phyloP scores from a whole-genome alignment of 106 monocot genomes.

The Allium sativum region DNA sequence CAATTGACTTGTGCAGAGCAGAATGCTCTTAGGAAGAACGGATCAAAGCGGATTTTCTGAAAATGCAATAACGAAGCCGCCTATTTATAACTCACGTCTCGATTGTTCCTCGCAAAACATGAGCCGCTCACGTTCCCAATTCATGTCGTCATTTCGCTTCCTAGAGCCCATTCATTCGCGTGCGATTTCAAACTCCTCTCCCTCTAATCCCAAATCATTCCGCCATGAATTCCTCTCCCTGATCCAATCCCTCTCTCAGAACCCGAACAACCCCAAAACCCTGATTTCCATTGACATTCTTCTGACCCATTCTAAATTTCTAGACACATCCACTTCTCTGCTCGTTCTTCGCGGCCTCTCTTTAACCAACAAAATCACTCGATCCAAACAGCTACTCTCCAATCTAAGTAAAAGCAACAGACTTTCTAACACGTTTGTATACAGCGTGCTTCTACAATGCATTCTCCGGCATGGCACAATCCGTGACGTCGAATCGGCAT shows the following conservation, averaged over 20 bases:
- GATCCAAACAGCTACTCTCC: conserved; percentile 15
- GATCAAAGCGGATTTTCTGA: too few relatives aligned
- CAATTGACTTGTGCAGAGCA: too few relatives aligned
- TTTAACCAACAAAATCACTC: conserved; percentile 16
- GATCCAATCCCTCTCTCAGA: not conserved
- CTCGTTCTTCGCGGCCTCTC: conserved; percentile 20
- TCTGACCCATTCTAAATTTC: not conserved
- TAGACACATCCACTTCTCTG: conserved; percentile 2
- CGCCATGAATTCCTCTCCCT: not conserved
- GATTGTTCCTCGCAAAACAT: too few relatives aligned
- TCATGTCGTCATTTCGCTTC: not conserved
- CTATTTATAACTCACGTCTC: too few relatives aligned
- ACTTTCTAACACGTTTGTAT: conserved; percentile 19
- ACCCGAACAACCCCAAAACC: conserved; percentile 2
- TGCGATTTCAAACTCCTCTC: not conserved
- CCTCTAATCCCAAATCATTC: not conserved
- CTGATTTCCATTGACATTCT: not conserved
- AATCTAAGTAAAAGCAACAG: not conserved
- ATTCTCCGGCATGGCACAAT: conserved; percentile 6
- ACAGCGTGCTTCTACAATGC: conserved; percentile 30
- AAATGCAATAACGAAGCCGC: too few relatives aligned
- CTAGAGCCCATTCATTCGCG: conserved; percentile 1
- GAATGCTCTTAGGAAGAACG: too few relatives aligned
- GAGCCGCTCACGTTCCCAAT: too few relatives aligned
- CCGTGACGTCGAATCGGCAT: conserved; percentile 16